phyloP scores from a whole-genome alignment of 306 rosid species.

The Inga leiocalycina region DNA sequence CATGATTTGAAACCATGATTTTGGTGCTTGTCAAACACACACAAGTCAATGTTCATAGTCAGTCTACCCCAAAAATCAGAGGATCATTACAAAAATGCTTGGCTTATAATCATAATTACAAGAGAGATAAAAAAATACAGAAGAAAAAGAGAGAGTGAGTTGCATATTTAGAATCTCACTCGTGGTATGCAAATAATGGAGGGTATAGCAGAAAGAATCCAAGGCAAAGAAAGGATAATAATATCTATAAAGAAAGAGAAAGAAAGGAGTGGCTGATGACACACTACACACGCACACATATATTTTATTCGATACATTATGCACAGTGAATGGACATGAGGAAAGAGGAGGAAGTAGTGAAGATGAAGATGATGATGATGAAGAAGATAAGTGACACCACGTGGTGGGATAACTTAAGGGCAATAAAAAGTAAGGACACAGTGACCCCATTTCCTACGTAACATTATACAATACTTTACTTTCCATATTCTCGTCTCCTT shows the following conservation, averaged over 20 bases:
- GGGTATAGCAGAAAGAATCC: background rate
- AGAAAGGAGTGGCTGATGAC: background rate
- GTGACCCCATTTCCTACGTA: background rate
- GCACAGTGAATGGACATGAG: background rate
- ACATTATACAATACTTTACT: background rate
- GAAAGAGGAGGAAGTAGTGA: background rate
- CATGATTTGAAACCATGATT: too few relatives aligned
- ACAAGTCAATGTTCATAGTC: background rate
- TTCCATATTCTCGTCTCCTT: background rate
- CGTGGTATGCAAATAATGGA: background rate
- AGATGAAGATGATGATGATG: slow-evolving; percentile 2
- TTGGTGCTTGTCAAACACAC: too few relatives aligned
- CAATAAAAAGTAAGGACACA: slow-evolving; percentile 10
- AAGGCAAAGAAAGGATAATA: background rate
- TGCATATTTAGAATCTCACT: background rate
- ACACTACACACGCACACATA: background rate
- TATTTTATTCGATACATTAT: slow-evolving; percentile 1
- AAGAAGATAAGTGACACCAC: background rate
- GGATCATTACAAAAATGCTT: background rate
- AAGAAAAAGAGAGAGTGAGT: background rate
- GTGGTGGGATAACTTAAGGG: background rate
- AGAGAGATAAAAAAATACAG: background rate
- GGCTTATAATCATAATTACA: background rate
- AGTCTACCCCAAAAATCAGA: background rate
- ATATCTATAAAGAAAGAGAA: background rate